These are phyloP conservation scores for Calocybe cyanea DNA, from an alignment of 768 basidiomycete species.

Conservation along the genomic window DNA sequence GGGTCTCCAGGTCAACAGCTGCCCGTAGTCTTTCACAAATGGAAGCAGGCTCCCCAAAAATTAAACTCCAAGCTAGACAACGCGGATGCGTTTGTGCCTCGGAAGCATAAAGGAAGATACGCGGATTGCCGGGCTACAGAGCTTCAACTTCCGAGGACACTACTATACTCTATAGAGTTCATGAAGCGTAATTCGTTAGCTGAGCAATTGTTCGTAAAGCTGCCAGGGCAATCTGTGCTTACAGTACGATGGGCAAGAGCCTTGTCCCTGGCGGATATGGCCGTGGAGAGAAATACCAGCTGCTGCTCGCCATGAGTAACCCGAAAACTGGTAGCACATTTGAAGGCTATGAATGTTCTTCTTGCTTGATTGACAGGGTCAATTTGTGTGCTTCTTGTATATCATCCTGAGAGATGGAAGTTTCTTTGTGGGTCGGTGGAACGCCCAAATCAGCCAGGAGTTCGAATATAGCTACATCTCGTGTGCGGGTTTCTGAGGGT, in stretches of 20 bases:
- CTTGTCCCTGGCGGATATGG: too few relatives aligned
- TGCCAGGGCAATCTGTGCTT: too few relatives aligned
- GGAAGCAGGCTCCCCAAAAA: constrained; percentile 9
- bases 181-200: background rate
- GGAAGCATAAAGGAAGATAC: constrained; percentile 17
- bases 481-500: constrained; percentile 1
- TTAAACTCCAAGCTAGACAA: background rate
- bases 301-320: too few relatives aligned
- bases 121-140: constrained; percentile 14
- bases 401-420: background rate
- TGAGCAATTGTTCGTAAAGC: too few relatives aligned
- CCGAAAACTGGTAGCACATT: too few relatives aligned
- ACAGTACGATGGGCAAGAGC: too few relatives aligned
- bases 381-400: too few relatives aligned
- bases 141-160: background rate
- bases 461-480: constrained; percentile 22
- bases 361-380: too few relatives aligned
- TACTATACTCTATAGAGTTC: background rate
- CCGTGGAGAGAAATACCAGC: too few relatives aligned
- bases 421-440: constrained; percentile 7
- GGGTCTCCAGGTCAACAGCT: constrained; percentile 10
- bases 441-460: constrained; percentile 29
- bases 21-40: constrained; percentile 1
- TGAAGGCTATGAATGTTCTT: too few relatives aligned
- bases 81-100: constrained; percentile 1